A percentile compares a stretch with the other conserved stretches of the same genome.
Evolutionary conservation across 2,329 filamentous ascomycete species (phyloP).

Genomic region (Dothistroma pini): DNA sequence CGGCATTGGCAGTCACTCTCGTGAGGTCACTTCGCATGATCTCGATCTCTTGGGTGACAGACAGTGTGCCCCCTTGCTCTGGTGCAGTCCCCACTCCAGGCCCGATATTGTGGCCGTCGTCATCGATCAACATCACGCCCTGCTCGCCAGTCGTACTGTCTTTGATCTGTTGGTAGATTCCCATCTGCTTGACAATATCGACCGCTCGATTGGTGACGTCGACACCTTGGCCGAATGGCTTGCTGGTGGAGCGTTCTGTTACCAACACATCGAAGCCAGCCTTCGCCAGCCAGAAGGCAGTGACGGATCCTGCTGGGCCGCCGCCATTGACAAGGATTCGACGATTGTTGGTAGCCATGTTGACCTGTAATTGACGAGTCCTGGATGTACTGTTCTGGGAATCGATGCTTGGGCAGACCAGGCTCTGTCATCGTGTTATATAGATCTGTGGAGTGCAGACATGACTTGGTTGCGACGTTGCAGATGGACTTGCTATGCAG

Average conservation of each 20-base stretch:
- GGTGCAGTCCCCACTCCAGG: conserved; percentile 7
- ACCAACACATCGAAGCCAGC: conserved; percentile 20
- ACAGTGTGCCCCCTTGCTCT: conserved; percentile 11
- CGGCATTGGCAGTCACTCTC: conserved; percentile 39
- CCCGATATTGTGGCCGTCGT: conserved; percentile 23
- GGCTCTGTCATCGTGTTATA: neutral
- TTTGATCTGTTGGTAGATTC: conserved; percentile 26
- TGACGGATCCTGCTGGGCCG: conserved; percentile 35
- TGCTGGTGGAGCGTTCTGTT: conserved; percentile 16
- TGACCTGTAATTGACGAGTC: neutral
- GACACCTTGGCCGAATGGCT: conserved; percentile 29
- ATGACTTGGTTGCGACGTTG: too few relatives aligned
- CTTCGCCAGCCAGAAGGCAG: conserved; percentile 38
- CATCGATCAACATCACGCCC: conserved; percentile 29
- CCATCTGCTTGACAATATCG: conserved; percentile 28
- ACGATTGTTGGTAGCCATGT: conserved; percentile 4
- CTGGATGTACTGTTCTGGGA: neutral
- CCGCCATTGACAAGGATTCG: conserved; percentile 15
- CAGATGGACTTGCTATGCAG: too few relatives aligned
- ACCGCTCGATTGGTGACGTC: conserved; percentile 29
- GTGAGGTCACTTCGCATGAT: conserved; percentile 50
- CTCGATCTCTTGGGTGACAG: conserved; percentile 27
- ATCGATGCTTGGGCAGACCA: neutral
- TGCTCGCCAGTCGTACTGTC: conserved; percentile 27
- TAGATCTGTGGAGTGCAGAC: neutral